A percentile compares a stretch with the other conserved stretches of the same genome.
These are phyloP conservation scores for Lichtheimia corymbifera DNA, from an alignment of 371 early-diverging fungal species.

Conservation along the genomic window DNA sequence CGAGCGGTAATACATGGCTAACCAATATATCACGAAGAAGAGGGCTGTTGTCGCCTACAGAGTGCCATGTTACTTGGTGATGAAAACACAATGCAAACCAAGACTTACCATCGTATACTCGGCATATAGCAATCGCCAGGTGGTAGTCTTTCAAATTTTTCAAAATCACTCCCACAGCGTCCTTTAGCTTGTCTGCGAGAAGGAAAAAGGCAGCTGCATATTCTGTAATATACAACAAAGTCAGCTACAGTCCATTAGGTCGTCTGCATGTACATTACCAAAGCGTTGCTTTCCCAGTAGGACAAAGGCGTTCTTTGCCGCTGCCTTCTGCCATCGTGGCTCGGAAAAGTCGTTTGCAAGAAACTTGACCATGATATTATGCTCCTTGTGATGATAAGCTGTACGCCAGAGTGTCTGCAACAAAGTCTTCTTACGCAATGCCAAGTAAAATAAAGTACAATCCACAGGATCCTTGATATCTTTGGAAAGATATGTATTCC, in stretches of 20 bases:
- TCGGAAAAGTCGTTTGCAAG: slow-evolving; percentile 87
- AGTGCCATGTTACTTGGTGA: neutral
- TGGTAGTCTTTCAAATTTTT: slow-evolving; percentile 89
- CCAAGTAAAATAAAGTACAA: slow-evolving; percentile 86
- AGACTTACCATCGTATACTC: slow-evolving; percentile 82
- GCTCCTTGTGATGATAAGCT: slow-evolving; percentile 82
- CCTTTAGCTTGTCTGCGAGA: slow-evolving; percentile 80
- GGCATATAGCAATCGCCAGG: slow-evolving; percentile 87
- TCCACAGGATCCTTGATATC: slow-evolving; percentile 77
- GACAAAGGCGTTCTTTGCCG: slow-evolving; percentile 96
- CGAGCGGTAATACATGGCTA: slow-evolving; percentile 44
- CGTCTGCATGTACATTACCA: slow-evolving; percentile 49
- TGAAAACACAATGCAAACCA: neutral
- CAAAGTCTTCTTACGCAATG: slow-evolving; percentile 83
- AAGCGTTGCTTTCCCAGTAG: slow-evolving; percentile 93
- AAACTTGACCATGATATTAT: slow-evolving; percentile 84
- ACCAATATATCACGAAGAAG: slow-evolving; percentile 57
- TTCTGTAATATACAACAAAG: slow-evolving; percentile 30
- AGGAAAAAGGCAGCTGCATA: slow-evolving; percentile 96
- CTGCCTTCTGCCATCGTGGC: slow-evolving; percentile 88
- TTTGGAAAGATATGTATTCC: slow-evolving; percentile 81
- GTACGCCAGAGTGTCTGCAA: slow-evolving; percentile 90
- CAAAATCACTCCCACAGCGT: slow-evolving; percentile 91
- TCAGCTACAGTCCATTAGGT: slow-evolving; percentile 18
- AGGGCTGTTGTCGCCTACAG: slow-evolving; percentile 63